phyloP scores from a whole-genome alignment of 306 rosid genomes.

The Carpinus viminea region DNA sequence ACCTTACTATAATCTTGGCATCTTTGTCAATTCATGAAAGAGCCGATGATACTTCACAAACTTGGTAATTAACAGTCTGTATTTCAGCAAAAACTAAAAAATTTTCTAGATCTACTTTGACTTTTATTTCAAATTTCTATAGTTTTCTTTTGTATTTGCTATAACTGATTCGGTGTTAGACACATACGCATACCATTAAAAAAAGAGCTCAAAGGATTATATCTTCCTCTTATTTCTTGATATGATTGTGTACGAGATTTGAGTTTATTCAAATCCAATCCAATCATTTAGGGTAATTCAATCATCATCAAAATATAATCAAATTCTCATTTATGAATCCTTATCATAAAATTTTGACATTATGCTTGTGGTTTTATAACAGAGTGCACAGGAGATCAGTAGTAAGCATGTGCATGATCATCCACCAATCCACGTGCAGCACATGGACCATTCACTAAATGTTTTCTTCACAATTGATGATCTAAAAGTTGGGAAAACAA shows the following conservation, averaged over 20 bases:
- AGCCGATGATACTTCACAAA: too few relatives aligned
- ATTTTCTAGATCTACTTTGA: not conserved
- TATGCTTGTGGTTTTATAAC: constrained; percentile 15
- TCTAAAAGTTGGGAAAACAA: constrained; percentile 40
- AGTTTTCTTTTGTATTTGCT: not conserved
- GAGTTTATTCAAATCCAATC: too few relatives aligned
- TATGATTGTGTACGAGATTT: too few relatives aligned
- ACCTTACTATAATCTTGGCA: not conserved
- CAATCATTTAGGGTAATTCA: too few relatives aligned
- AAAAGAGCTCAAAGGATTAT: too few relatives aligned
- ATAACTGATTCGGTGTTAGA: too few relatives aligned
- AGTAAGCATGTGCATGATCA: constrained; percentile 6
- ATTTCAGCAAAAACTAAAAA: not conserved
- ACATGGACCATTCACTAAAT: not conserved
- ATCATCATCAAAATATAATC: too few relatives aligned
- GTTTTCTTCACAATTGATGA: not conserved
- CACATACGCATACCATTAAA: too few relatives aligned
- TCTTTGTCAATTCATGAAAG: not conserved
- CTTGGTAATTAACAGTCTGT: not conserved
- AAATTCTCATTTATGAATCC: too few relatives aligned
- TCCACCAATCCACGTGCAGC: not conserved
- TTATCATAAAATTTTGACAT: too few relatives aligned
- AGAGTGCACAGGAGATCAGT: constrained; percentile 33
- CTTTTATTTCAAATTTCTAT: not conserved
- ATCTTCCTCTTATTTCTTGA: too few relatives aligned